Conservation (phyloP, 2,329 filamentous ascomycete genomes). For the Biscogniauxia mediterranea region DNA sequence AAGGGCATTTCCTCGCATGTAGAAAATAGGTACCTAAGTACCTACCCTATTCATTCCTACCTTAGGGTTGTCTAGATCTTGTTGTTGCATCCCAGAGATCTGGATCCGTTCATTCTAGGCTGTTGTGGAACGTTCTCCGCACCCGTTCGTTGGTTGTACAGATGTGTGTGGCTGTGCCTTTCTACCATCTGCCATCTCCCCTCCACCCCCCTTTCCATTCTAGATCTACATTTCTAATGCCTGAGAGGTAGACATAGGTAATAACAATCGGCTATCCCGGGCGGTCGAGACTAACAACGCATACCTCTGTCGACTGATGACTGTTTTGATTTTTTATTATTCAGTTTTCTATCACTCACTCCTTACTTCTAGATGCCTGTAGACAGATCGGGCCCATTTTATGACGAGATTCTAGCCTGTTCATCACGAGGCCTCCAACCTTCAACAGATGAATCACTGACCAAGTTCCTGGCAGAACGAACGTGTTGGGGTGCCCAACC, state of each 20-base stretch:
- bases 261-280: background rate
- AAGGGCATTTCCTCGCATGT: background rate
- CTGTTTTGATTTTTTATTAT: too few relatives aligned
- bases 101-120: background rate
- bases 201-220: too few relatives aligned
- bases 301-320: background rate
- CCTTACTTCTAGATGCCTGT: background rate
- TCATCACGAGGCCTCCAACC: background rate
- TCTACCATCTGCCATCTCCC: too few relatives aligned
- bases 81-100: background rate
- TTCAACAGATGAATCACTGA: background rate
- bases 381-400: too few relatives aligned
- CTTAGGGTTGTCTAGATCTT: background rate
- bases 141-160: background rate
- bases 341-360: too few relatives aligned
- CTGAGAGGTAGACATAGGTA: background rate
- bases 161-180: background rate
- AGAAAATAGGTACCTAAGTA: too few relatives aligned
- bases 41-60: too few relatives aligned
- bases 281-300: background rate
- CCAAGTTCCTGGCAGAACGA: too few relatives aligned
- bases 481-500: too few relatives aligned
- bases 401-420: background rate
- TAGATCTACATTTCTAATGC: too few relatives aligned
- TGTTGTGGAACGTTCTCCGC: background rate